A percentile compares a stretch with the other conserved stretches of the same genome.
phyloP scores from a whole-genome alignment of 2,329 filamentous ascomycete genomes.

The Hypomyces rosellus region DNA sequence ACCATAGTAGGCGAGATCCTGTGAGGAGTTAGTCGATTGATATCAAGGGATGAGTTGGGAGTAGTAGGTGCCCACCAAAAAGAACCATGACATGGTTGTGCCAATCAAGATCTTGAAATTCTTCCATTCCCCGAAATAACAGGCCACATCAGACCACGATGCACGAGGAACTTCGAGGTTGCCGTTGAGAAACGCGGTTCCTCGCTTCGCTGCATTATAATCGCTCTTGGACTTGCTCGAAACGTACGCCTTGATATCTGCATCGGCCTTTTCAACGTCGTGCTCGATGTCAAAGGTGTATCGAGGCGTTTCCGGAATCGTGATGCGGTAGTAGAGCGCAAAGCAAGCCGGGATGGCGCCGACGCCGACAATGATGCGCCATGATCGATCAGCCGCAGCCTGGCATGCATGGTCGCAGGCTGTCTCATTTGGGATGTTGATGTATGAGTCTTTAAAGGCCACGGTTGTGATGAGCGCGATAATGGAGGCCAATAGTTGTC shows the following conservation, averaged over 20 bases:
- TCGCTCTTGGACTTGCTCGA: constrained; percentile 41
- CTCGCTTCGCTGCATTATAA: constrained; percentile 42
- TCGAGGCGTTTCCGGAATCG: constrained; percentile 76
- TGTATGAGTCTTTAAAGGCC: constrained; percentile 52
- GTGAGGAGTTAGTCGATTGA: background rate
- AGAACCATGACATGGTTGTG: constrained; percentile 77
- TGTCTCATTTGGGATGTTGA: constrained; percentile 32
- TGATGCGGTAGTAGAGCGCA: constrained; percentile 79
- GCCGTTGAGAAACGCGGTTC: constrained; percentile 45
- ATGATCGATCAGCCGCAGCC: constrained; percentile 69
- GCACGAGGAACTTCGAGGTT: constrained; percentile 60
- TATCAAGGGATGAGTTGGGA: background rate
- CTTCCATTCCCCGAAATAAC: constrained; percentile 63
- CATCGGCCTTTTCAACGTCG: constrained; percentile 68
- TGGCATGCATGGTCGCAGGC: constrained; percentile 58
- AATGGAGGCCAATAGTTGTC: constrained; percentile 67
- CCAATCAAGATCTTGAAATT: constrained; percentile 67
- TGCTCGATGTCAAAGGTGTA: constrained; percentile 77
- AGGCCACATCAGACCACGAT: constrained; percentile 60
- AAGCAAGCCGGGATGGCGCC: constrained; percentile 71
- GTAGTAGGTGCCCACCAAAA: constrained; percentile 42
- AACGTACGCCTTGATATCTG: constrained; percentile 60
- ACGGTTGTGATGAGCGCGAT: constrained; percentile 62
- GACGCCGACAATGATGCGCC: constrained; percentile 75
- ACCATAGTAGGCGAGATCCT: constrained; percentile 64